A percentile compares a stretch with the other conserved stretches of the same genome.
These are phyloP conservation scores for Parachlorella kessleri DNA, from an alignment of 139 green algal species.

Conservation along the genomic window DNA sequence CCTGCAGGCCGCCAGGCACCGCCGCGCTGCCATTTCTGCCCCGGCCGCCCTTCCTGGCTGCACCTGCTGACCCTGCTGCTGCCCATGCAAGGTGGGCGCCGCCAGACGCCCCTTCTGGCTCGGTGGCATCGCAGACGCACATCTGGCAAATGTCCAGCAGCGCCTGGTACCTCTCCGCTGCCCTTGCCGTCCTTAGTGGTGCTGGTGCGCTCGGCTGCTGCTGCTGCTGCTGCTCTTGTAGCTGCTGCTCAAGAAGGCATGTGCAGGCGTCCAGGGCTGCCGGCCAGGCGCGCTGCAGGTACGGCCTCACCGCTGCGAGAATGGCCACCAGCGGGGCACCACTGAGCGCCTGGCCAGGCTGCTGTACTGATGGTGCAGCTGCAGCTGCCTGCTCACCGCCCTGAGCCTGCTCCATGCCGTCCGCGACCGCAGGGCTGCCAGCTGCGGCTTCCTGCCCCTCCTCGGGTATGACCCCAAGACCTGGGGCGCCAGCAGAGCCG, in stretches of 20 bases:
- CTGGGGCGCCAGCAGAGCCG: neutral
- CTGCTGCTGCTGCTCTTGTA: slow-evolving; percentile 8
- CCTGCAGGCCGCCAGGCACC: no score
- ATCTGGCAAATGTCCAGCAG: slow-evolving; percentile 54
- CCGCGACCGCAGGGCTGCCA: neutral
- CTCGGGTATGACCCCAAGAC: no score
- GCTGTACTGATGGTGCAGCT: neutral
- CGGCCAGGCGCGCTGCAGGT: slow-evolving; percentile 37
- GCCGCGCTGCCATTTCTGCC: no score
- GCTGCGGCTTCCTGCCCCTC: neutral
- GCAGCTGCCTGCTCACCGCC: neutral
- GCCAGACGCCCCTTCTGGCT: neutral
- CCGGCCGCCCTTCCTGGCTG: neutral
- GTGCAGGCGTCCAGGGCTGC: slow-evolving; percentile 40
- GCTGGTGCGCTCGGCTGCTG: no score
- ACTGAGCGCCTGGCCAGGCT: neutral
- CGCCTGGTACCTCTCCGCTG: slow-evolving; percentile 17
- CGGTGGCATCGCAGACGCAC: slow-evolving; percentile 32
- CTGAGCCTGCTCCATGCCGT: neutral
- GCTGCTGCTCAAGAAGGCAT: slow-evolving; percentile 45
- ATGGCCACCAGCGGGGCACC: slow-evolving; percentile 15
- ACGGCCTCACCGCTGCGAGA: slow-evolving; percentile 14
- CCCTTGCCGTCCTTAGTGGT: no score
- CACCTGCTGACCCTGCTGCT: slow-evolving; percentile 3
- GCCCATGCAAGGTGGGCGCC: neutral